phyloP scores from a whole-genome alignment of 306 rosid genomes.

The Castanopsis chinensis region DNA sequence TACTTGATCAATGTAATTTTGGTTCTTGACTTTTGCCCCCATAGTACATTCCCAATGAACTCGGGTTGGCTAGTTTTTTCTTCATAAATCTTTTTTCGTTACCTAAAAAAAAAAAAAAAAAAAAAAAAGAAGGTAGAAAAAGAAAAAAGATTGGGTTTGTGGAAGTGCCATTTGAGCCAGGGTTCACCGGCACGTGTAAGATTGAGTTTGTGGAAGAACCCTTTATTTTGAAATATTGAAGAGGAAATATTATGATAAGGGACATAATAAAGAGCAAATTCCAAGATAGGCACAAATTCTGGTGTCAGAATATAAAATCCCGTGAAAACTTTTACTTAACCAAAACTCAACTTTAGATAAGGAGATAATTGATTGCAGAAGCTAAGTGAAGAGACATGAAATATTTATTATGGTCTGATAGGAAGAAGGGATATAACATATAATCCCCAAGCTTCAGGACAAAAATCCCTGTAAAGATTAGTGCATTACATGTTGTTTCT shows the following conservation, averaged over 20 bases:
- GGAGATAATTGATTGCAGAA: not conserved
- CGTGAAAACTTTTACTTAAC: not conserved
- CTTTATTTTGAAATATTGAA: not conserved
- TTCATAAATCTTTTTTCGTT: no score
- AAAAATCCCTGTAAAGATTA: not conserved
- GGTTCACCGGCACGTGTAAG: not conserved
- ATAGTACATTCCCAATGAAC: no score
- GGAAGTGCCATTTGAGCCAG: no score
- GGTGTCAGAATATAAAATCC: not conserved
- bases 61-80: no score
- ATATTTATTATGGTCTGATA: not conserved
- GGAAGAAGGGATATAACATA: not conserved
- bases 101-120: no score
- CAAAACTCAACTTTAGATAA: not conserved
- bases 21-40: no score
- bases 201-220: conserved; percentile 1
- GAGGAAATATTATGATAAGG: not conserved
- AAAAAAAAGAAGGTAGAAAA: no score
- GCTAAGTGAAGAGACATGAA: not conserved
- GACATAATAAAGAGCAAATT: not conserved
- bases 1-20: no score
- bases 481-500: not conserved
- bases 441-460: not conserved
- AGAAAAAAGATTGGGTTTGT: not conserved
- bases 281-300: not conserved